These are phyloP conservation scores for Neurospora sp. DNA, from an alignment of 495 filamentous ascomycete genomes.

Conservation along the genomic window DNA sequence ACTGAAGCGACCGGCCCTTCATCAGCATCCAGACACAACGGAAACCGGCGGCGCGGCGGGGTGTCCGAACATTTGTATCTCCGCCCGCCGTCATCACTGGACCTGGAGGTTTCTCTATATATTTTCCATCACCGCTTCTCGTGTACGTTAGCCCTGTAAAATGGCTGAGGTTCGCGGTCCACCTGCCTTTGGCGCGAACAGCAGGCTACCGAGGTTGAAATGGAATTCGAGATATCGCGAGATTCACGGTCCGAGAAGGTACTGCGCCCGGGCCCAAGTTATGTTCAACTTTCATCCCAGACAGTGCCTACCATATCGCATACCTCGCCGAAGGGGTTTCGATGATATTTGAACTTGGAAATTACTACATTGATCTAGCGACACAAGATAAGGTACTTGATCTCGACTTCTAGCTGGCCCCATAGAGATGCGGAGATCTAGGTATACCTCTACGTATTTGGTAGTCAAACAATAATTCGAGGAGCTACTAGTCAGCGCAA, in stretches of 20 bases:
- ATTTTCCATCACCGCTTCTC: not conserved
- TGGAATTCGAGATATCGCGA: not conserved
- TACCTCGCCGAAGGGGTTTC: not conserved
- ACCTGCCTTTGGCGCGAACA: not conserved
- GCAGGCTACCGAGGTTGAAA: not conserved
- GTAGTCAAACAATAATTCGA: not conserved
- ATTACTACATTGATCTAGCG: not conserved
- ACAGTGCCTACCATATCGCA: not conserved
- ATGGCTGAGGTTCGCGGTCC: not conserved
- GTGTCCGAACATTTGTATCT: not conserved
- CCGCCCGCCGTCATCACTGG: not conserved
- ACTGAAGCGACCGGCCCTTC: not conserved
- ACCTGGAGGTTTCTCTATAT: not conserved
- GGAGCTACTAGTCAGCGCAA: not conserved
- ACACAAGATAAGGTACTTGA: not conserved
- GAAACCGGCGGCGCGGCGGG: not conserved
- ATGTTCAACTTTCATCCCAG: not conserved
- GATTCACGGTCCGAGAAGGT: not conserved
- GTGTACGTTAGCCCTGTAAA: not conserved
- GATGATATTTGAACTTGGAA: not conserved
- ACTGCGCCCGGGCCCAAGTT: not conserved
- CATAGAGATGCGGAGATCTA: not conserved
- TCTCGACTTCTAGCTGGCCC: not conserved
- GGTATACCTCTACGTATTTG: not conserved
- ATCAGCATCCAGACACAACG: not conserved